phyloP scores from a whole-genome alignment of 345 rosid species.

The thale cress (Arabidopsis thaliana) region DNA sequence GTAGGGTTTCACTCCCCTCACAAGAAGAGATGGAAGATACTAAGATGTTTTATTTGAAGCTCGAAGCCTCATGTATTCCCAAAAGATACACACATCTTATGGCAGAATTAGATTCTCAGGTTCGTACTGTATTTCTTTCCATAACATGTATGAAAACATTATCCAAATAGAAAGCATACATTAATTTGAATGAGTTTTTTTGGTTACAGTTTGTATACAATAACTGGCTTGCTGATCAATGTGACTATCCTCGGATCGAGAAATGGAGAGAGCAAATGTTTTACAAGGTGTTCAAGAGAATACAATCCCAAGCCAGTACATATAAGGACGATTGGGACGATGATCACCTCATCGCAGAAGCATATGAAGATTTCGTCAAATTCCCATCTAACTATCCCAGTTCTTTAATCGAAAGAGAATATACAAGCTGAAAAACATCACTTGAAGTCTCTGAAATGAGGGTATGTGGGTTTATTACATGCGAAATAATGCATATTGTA shows the following conservation, averaged over 20 bases:
- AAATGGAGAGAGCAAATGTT: slow-evolving; percentile 60
- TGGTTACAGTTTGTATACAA: slow-evolving; percentile 48
- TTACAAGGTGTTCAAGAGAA: background rate
- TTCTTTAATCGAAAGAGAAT: background rate
- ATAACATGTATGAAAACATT: background rate
- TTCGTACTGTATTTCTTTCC: background rate
- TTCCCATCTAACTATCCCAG: slow-evolving; percentile 9
- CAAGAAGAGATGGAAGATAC: slow-evolving; percentile 41
- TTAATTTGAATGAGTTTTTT: background rate
- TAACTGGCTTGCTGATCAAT: slow-evolving; percentile 46
- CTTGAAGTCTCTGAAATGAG: background rate
- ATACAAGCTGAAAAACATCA: background rate
- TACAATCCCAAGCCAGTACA: slow-evolving; percentile 31
- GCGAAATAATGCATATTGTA: background rate
- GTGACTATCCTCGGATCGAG: slow-evolving; percentile 39
- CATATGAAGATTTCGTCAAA: slow-evolving; percentile 50
- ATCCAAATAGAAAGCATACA: background rate
- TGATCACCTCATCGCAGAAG: slow-evolving; percentile 48
- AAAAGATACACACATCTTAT: slow-evolving; percentile 60
- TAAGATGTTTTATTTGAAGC: slow-evolving; percentile 51
- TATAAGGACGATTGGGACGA: slow-evolving; percentile 64
- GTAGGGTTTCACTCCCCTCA: background rate
- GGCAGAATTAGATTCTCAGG: background rate
- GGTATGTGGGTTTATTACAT: too few relatives aligned
- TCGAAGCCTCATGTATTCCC: slow-evolving; percentile 60